Evolutionary conservation across 2,329 filamentous ascomycete species (phyloP).

Genomic region (Aureobasidium leucospermi): DNA sequence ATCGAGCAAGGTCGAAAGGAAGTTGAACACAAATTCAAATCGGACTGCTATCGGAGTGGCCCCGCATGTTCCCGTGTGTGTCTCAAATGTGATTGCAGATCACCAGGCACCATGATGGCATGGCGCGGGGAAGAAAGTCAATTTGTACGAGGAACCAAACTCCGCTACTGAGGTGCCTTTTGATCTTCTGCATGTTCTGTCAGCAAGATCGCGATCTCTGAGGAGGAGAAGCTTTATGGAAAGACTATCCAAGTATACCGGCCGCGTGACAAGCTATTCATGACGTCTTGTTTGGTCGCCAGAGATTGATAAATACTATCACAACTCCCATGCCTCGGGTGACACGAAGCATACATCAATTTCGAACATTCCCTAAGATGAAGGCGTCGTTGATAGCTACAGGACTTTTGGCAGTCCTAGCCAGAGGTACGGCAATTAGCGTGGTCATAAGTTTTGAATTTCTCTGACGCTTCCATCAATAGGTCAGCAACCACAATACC

Average conservation of each 20-base stretch:
- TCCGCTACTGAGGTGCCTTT: neutral
- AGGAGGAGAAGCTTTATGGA: neutral
- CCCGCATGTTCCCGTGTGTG: neutral
- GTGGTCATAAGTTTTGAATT: neutral
- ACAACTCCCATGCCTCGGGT: neutral
- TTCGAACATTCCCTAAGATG: neutral
- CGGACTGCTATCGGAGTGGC: neutral
- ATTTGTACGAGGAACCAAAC: neutral
- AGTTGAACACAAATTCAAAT: neutral
- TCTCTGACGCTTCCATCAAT: neutral
- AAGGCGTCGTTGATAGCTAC: neutral
- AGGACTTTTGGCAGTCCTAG: neutral
- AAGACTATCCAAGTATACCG: neutral
- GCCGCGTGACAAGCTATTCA: neutral
- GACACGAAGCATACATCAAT: neutral
- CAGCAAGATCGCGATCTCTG: neutral
- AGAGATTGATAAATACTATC: neutral
- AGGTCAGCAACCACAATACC: slow-evolving; percentile 23
- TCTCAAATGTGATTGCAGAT: neutral
- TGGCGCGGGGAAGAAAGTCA: slow-evolving; percentile 9
- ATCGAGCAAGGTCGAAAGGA: neutral
- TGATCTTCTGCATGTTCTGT: neutral
- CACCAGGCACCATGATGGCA: slow-evolving; percentile 10
- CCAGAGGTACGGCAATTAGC: neutral
- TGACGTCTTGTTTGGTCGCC: neutral